phyloP scores from a whole-genome alignment of 148 eudicot genomes.

The Amaranthus hypochondriacus region DNA sequence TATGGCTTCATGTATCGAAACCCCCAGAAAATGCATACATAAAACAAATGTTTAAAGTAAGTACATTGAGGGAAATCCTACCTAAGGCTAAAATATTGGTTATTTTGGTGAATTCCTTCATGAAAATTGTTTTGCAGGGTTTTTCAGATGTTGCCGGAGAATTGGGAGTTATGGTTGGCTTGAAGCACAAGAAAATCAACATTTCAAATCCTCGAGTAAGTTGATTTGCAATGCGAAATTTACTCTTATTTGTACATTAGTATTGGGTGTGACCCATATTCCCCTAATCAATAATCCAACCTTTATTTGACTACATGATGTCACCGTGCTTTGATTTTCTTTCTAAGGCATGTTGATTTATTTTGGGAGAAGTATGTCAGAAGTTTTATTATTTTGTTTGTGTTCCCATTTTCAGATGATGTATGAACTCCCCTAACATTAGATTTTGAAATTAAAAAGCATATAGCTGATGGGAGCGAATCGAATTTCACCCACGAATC shows the following conservation, averaged over 20 bases:
- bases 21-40: conserved; percentile 96
- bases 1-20: conserved; percentile 95
- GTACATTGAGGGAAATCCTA: not conserved
- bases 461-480: too few species aligned
- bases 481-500: too few species aligned
- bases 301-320: not conserved
- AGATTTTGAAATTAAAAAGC: not conserved
- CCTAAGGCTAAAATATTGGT: conserved; percentile 1
- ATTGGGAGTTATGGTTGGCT: conserved; percentile 71
- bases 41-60: conserved; percentile 83
- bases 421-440: not conserved
- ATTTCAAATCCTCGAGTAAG: conserved; percentile 95
- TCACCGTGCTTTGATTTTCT: not conserved
- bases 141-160: conserved; percentile 71
- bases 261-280: not conserved
- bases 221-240: conserved; percentile 4
- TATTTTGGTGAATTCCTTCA: conserved; percentile 14
- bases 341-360: not conserved
- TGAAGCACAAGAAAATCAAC: conserved; percentile 97
- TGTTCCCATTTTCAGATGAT: not conserved
- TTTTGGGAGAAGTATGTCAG: not conserved
- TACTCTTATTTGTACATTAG: not conserved
- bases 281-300: not conserved
- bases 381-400: not conserved
- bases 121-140: conserved; percentile 51